Evolutionary conservation across 2,329 filamentous ascomycete species (phyloP), one percentile per base, ranked within the genome.

Genomic region (Aphanoascus verrucosus): DNA sequence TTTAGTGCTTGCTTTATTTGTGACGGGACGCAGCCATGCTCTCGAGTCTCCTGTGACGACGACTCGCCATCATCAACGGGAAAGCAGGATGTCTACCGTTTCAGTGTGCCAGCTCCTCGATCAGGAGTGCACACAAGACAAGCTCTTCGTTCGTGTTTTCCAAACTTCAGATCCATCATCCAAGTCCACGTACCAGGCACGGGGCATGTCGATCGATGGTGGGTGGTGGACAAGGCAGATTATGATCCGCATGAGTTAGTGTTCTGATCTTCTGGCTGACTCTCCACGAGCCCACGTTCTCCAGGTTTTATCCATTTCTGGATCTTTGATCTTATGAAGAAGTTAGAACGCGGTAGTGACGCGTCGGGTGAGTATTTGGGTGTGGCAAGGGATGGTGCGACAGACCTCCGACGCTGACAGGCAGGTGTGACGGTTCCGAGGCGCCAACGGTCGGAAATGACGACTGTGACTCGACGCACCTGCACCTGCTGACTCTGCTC

Each of bases 361-460:
- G 41, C 41, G 17, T 23, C 8, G 1, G 17, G 5, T 11, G 41
- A 20, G 23, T 43, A 11, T 43, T 5, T 23, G 42, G 20, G n/a
- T 14, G 15, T 31, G 15, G 20, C 3, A 35, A 34, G 32, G n/a
- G 15, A 49, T 51, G 49, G 40, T 51, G 49, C 38, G 49, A 51
- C 49, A 44, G n/a, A 35, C n/a, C 40, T 41, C 28, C 38, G 38
- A 15, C 40, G 12, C 23, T 23, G 48, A 34, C 28, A 15, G 32
- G 14, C 37, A 15, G 48, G 15, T 34, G 49, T 43, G 35, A 51
- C 49, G 8, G 11, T 44, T 28, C 40, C 44, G 49, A 51, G 17
- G 40, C 49, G 38, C 38, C 49, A 35, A 35, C 49, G 35, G 40
- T 44, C 49, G 49, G 49, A 50, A n/a, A 9, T 20, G 34, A 28